Evolutionary conservation across 1,139 yeast species (phyloP).

Genomic region (Pichiaceae sp.): DNA sequence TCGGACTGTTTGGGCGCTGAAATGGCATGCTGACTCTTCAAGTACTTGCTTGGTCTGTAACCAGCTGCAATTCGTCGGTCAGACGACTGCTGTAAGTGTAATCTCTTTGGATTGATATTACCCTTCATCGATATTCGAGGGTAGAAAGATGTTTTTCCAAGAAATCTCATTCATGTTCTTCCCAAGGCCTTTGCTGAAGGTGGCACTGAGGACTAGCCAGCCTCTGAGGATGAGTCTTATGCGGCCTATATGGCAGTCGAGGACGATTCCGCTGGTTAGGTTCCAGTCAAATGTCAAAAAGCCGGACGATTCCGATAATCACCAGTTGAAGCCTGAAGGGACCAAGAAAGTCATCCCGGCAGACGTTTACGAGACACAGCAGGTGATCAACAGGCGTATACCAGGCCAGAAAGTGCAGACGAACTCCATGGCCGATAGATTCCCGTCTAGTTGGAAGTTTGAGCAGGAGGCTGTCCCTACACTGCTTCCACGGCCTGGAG

Average conservation of each 20-base stretch:
- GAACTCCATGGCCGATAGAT: conserved; percentile 38
- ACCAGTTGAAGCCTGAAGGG: background rate
- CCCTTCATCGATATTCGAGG: background rate
- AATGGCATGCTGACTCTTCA: conserved; percentile 26
- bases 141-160: background rate
- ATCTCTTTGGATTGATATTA: conserved; percentile 5
- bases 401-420: conserved; percentile 53
- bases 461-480: conserved; percentile 62
- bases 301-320: too few species aligned
- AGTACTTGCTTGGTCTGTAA: conserved; percentile 33
- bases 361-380: conserved; percentile 17
- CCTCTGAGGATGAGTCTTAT: too few species aligned
- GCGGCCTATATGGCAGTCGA: too few species aligned
- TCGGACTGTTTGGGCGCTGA: background rate
- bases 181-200: background rate
- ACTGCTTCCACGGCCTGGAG: conserved; percentile 63
- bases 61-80: conserved; percentile 47
- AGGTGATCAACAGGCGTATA: conserved; percentile 28
- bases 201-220: background rate
- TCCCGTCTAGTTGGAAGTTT: conserved; percentile 55
- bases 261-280: too few species aligned
- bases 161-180: background rate
- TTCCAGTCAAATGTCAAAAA: too few species aligned
- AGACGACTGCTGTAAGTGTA: conserved; percentile 33
- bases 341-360: conserved; percentile 11